A percentile compares a stretch with the other conserved stretches of the same genome.
These are phyloP conservation scores for Macrophomina tecta DNA, from an alignment of 2,329 filamentous ascomycete species.

Conservation along the genomic window DNA sequence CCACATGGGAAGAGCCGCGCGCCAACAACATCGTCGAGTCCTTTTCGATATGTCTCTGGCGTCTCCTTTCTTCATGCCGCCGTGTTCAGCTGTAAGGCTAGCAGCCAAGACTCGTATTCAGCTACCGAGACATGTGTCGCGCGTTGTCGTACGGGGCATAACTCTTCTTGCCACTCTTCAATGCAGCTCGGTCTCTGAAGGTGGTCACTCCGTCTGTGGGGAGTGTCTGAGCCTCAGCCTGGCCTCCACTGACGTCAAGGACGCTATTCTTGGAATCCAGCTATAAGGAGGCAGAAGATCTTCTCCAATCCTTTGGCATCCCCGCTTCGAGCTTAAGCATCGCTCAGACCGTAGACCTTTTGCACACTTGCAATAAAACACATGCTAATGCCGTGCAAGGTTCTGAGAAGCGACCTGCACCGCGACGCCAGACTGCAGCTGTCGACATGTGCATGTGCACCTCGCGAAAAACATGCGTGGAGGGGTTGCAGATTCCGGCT, in stretches of 20 bases:
- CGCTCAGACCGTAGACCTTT: neutral
- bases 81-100: conserved; percentile 15
- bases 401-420: conserved; percentile 12
- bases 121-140: conserved; percentile 12
- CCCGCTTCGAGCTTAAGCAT: neutral
- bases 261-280: conserved; percentile 12
- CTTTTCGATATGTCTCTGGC: neutral
- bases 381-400: conserved; percentile 20
- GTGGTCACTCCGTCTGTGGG: neutral
- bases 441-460: neutral
- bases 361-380: conserved; percentile 5
- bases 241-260: conserved; percentile 12
- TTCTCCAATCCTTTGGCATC: conserved; percentile 1
- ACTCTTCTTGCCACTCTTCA: neutral
- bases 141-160: neutral
- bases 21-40: neutral
- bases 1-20: conserved; percentile 6
- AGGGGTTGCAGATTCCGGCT: neutral
- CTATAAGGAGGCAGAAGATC: conserved; percentile 23
- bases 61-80: conserved; percentile 4
- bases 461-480: neutral
- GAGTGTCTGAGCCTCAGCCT: conserved; percentile 6
- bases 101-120: conserved; percentile 19
- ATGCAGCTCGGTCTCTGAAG: neutral
- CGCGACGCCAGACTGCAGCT: neutral